phyloP scores from a whole-genome alignment of 2,329 filamentous ascomycete genomes.

The Pyrenophora tritici-repentis region DNA sequence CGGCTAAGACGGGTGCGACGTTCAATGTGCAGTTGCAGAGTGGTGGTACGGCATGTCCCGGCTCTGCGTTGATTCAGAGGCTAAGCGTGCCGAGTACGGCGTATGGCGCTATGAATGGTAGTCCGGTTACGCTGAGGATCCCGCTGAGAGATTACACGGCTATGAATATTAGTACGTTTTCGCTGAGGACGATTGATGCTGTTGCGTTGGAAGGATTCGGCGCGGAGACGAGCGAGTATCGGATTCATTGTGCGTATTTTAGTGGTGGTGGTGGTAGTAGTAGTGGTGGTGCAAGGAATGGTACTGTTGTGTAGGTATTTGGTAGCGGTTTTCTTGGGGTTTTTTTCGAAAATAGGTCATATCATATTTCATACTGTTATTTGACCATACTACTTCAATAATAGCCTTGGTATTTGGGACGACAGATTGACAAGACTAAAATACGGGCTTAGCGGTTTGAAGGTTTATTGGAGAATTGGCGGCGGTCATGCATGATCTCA shows the following conservation, averaged over 20 bases:
- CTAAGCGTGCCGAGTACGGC: constrained; percentile 2
- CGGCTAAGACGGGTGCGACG: constrained; percentile 2
- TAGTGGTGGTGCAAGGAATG: too few relatives aligned
- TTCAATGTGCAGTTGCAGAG: constrained; percentile 15
- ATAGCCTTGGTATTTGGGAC: too few relatives aligned
- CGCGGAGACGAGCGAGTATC: constrained; percentile 4
- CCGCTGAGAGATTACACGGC: constrained; percentile 6
- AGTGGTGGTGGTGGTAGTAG: neutral
- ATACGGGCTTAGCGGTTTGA: too few relatives aligned
- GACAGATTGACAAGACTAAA: too few relatives aligned
- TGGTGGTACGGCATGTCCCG: constrained; percentile 2
- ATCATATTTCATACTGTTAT: too few relatives aligned
- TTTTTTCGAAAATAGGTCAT: too few relatives aligned
- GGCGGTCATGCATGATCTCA: too few relatives aligned
- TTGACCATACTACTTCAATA: too few relatives aligned
- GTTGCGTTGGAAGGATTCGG: constrained; percentile 7
- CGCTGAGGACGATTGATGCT: constrained; percentile 5
- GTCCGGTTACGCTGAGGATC: constrained; percentile 6
- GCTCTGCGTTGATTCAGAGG: constrained; percentile 3
- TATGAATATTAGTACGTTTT: constrained; percentile 3
- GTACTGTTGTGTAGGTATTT: too few relatives aligned
- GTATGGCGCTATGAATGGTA: constrained; percentile 5
- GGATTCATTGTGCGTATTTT: constrained; percentile 13
- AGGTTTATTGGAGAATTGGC: too few relatives aligned
- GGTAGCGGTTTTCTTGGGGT: too few relatives aligned